Percentiles rank a stretch among this genome's conserved stretches.
These are phyloP conservation scores for Colletotrichum euphorbiae DNA, from an alignment of 2,329 filamentous ascomycete species.

Conservation along the genomic window DNA sequence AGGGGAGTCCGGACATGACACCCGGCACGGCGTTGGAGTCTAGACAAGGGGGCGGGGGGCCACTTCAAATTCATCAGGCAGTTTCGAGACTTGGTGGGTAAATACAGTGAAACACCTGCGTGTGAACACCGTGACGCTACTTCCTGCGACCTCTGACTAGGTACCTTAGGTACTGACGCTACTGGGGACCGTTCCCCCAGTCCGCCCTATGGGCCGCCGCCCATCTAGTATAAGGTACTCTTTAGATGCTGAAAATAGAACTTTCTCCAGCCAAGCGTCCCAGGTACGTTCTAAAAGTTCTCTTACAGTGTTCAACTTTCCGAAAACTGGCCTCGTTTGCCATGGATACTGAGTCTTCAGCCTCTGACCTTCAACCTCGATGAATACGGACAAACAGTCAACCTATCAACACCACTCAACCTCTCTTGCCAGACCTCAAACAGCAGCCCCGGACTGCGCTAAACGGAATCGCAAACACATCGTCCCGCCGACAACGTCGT, in stretches of 20 bases:
- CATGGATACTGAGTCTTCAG: not conserved
- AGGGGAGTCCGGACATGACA: not conserved
- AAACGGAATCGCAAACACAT: slow-evolving; percentile 9
- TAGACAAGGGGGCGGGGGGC: not conserved
- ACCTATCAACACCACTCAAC: not conserved
- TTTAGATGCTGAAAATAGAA: slow-evolving; percentile 26
- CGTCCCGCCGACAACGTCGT: not conserved
- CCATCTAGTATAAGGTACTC: no score
- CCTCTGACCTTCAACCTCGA: not conserved
- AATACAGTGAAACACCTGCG: slow-evolving; percentile 18
- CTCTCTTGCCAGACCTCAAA: not conserved
- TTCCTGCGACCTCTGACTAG: not conserved
- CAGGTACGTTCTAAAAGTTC: not conserved
- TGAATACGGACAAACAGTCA: not conserved
- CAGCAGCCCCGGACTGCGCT: not conserved
- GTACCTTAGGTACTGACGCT: not conserved
- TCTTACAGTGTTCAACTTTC: not conserved
- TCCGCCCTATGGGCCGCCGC: not conserved
- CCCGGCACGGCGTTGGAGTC: not conserved
- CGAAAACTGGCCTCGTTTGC: not conserved
- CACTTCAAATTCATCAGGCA: slow-evolving; percentile 2
- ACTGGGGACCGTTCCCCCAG: not conserved
- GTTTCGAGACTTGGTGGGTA: slow-evolving; percentile 18
- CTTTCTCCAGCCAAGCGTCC: not conserved
- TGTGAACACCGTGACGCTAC: not conserved